Base-by-base conservation (phyloP, 1,139 yeast species). In the Hansenula sp. region DNA sequence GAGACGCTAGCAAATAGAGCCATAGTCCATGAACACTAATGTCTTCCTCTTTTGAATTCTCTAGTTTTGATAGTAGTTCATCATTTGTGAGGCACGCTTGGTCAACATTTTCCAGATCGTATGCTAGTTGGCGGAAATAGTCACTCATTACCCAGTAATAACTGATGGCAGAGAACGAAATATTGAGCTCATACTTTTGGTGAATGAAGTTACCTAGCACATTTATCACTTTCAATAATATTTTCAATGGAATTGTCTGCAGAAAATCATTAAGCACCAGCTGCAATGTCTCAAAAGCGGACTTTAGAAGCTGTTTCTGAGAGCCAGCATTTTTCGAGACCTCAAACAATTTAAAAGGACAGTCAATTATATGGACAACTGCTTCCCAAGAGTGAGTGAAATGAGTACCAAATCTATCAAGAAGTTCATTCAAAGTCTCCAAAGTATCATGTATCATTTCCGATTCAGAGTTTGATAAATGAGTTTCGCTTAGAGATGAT, bases 121-220 rank as follows among this genome's bases (percentile, higher is more conserved):
- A 27, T 2, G 41, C 39, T 11, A 57, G 50, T 8, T 62, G 60
- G 46, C 75, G 79, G 40, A 87, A 67, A 45, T 84, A 79, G 59
- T 91, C 98, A 53, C 96, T 85, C 9, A 91, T 78, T 30, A 85
- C 64, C 98, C 98, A 93, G 58, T 89, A 91, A 55, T 89, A 87
- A 55, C 96, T 87, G 9, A 90, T 86, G 0, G 96, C 82, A 43
- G 95, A 87, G 60, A 91, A 90, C 0, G 96, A 87, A 31, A 89
- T 86, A 59, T 93, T 93, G 53, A 91, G 65, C 53, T 90, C 96
- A 49, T 69, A 72, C 2, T 64, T 65, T 57, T 93, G 98, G 12
- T 72, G 65, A 38, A 89, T 83, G 62, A 89, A 93, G 49, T 79
- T 76, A 51, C 74, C 77, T 36, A 91, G 70, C 1, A 91, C 81